These are phyloP conservation scores for Saturnispora quitensis DNA, from an alignment of 805 yeast genomes.

Conservation along the genomic window DNA sequence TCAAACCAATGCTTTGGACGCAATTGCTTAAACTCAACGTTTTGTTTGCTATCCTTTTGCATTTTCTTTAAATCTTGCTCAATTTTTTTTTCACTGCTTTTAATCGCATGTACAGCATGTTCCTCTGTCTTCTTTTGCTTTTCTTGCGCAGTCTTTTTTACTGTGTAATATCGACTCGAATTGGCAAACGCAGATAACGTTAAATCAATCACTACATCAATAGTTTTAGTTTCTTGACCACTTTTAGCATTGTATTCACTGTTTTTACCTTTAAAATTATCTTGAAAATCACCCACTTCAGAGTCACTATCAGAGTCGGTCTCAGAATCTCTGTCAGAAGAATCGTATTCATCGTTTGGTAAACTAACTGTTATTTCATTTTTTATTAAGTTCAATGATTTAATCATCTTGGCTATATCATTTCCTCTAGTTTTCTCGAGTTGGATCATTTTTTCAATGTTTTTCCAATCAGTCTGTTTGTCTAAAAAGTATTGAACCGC, in stretches of 20 bases:
- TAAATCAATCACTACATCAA: constrained; percentile 60
- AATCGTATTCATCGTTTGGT: constrained; percentile 33
- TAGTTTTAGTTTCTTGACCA: constrained; percentile 16
- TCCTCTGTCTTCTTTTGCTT: constrained; percentile 76
- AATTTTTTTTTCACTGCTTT: constrained; percentile 73
- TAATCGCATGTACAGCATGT: constrained; percentile 68
- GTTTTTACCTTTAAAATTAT: constrained; percentile 20
- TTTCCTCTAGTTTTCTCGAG: constrained; percentile 63
- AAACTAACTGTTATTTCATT: constrained; percentile 55
- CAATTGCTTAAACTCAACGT: constrained; percentile 41
- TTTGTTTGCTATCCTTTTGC: constrained; percentile 46
- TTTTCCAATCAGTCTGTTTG: constrained; percentile 91
- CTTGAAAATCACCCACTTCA: constrained; percentile 28
- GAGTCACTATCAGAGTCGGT: constrained; percentile 26
- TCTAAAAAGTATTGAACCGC: constrained; percentile 60
- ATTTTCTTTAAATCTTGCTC: constrained; percentile 59
- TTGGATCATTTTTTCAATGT: constrained; percentile 66
- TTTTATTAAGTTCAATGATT: constrained; percentile 61
- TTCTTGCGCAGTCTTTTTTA: constrained; percentile 62
- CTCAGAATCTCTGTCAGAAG: constrained; percentile 29
- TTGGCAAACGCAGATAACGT: constrained; percentile 77
- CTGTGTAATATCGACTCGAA: constrained; percentile 71
- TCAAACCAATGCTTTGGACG: constrained; percentile 86
- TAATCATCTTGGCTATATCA: constrained; percentile 51
- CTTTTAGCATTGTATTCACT: background rate